phyloP scores from a whole-genome alignment of 495 filamentous ascomycete genomes.

The Hypoxylon crocopeplum region DNA sequence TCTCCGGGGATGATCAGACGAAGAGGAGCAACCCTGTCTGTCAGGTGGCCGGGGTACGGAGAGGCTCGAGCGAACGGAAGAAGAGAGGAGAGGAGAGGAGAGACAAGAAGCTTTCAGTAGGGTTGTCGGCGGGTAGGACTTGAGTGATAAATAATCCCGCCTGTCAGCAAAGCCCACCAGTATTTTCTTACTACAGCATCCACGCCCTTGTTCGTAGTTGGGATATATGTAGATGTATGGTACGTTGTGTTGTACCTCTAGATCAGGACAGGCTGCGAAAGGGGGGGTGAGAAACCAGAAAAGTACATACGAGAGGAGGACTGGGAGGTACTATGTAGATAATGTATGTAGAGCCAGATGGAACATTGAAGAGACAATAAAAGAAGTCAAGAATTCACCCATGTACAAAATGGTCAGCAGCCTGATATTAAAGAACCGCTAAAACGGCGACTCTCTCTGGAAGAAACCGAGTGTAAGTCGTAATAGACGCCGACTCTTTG shows the following conservation, averaged over 20 bases:
- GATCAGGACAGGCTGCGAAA: slow-evolving; percentile 16
- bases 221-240: slow-evolving; percentile 13
- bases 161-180: slow-evolving; percentile 25
- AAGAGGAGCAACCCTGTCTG: slow-evolving; percentile 27
- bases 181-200: slow-evolving; percentile 27
- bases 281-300: slow-evolving; percentile 26
- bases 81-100: slow-evolving; percentile 11
- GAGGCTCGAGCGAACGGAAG: slow-evolving; percentile 33
- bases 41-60: slow-evolving; percentile 13
- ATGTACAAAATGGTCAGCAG: no score
- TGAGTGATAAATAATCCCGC: slow-evolving; percentile 34
- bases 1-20: slow-evolving; percentile 30
- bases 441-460: no score
- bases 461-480: no score
- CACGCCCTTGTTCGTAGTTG: slow-evolving; percentile 16
- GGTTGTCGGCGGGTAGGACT: slow-evolving; percentile 27
- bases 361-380: no score
- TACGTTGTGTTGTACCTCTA: slow-evolving; percentile 26
- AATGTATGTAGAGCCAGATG: no score
- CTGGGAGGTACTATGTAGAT: no score
- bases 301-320: neutral
- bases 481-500: no score
- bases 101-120: slow-evolving; percentile 13
- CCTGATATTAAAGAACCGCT: no score
- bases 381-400: no score